A percentile compares a stretch with the other conserved stretches of the same genome.
These are phyloP conservation scores for Pythium chondricola DNA, from an alignment of 352 stramenopile species.

Conservation along the genomic window DNA sequence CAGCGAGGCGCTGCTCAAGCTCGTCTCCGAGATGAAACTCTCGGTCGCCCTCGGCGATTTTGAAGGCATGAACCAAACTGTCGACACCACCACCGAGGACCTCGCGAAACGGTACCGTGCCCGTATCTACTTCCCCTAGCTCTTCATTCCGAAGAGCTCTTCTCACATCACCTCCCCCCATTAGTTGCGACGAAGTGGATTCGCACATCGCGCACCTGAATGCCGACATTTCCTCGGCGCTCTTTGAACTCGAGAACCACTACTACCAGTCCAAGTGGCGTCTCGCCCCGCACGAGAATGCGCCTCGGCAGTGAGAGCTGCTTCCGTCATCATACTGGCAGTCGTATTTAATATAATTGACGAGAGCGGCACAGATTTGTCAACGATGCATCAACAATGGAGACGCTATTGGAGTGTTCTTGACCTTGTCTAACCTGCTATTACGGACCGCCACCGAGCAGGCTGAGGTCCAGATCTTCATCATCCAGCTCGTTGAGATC, in stretches of 20 bases:
- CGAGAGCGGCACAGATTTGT: no score
- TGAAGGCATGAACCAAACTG: constrained; percentile 83
- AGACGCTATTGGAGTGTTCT: no score
- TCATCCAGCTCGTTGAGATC: constrained; percentile 19
- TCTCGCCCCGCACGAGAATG: constrained; percentile 17
- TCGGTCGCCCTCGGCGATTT: constrained; percentile 74
- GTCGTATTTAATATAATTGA: no score
- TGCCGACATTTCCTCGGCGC: constrained; percentile 67
- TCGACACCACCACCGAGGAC: constrained; percentile 63
- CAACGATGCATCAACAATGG: no score
- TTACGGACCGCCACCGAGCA: constrained; percentile 6
- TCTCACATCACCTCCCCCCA: not conserved
- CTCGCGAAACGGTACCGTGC: constrained; percentile 56
- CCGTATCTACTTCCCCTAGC: no score
- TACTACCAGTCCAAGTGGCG: constrained; percentile 84
- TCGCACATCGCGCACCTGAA: constrained; percentile 71
- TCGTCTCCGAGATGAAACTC: constrained; percentile 80
- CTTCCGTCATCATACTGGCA: not conserved
- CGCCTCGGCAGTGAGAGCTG: not conserved
- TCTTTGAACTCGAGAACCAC: constrained; percentile 81
- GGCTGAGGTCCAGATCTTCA: constrained; percentile 22
- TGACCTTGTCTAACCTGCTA: no score
- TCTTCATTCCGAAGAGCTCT: not conserved
- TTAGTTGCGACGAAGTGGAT: constrained; percentile 75
- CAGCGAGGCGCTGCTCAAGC: constrained; percentile 73